Base-by-base conservation (phyloP, 495 filamentous ascomycete species). In the Penicillium mononematosum region DNA sequence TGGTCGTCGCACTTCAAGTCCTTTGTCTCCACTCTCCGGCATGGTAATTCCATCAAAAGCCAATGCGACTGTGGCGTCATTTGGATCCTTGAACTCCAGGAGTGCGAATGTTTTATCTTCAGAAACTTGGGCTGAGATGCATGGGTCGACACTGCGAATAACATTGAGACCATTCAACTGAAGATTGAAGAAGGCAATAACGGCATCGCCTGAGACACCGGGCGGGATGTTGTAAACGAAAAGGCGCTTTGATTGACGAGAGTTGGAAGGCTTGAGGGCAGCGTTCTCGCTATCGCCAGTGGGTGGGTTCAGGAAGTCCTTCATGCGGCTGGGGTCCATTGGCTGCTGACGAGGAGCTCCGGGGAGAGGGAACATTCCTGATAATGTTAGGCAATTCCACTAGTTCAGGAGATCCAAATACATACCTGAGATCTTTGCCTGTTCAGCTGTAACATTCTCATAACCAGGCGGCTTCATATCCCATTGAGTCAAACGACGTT, bases 401-500 rank as follows among this genome's bases (percentile, higher is more conserved):
- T 27, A 50, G 25, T n/a, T 0, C 2, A 56, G 11, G 1, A 50
- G 11, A 14, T 14, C 2, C 14, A 17, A 12, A 43, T 27, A 51
- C 19, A 61, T 70, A 81, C 91, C 91, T n/a, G 94, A 99, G 34
- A 99, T 82, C 79, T 99, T 99, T 25, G 94, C 95, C 70, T 98
- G 95, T 71, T 99, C 94, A 24, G 94, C 95, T 12, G 95, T 97
- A 58, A 99, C 94, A 75, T 96, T 96, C 72, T 98, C 94, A 66
- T 99, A 99, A 29, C 94, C 93, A 20, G 91, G 90, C 12, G 94
- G 94, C 77, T 98, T 99, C 71, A 99, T 96, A 70, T 99, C 94
- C 94, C 94, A 99, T 71, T 98, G 96, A 29, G 92, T 97, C 78
- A 98, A 75, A 52, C 94, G 86, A 62, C 94, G 86, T 80, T 90